Evolutionary conservation across 495 filamentous ascomycete genomes (phyloP), one percentile per base, ranked within the genome.

Genomic region (Immersiella caudata): DNA sequence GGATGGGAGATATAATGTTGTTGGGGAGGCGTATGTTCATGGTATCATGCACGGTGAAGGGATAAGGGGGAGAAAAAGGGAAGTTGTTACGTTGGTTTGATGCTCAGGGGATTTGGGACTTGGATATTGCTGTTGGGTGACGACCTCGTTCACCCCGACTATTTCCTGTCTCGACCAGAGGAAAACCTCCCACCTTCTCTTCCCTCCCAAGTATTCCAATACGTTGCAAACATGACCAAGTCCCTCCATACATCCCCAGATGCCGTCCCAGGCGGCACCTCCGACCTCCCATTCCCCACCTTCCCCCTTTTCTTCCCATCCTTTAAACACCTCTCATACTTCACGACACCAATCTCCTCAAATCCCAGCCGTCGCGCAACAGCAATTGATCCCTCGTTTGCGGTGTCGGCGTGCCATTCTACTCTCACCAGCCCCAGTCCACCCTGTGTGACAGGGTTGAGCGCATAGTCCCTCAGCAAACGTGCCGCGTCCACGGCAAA

Each of bases 281-380:
- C 49, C 49, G 12, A 52, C 49, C 49, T 52, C 49, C 49, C 49
- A 22, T 52, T 52, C 21, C 49, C 49, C 29, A 52, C 49, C 49
- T 52, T 52, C 21, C 49, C 49, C 49, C 49, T 52, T 22, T 52
- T 12, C 49, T 52, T 52, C 12, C 49, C 49, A 52, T 14, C 49
- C 49, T 52, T 52, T 12, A 52, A 52, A 52, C 3, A 52, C 49
- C 49, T 52, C 49, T 52, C 49, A 52, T 52, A 52, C 49, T 12
- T 52, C 2, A 52, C 21, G 4, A 52, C 49, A 5, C 49, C 49
- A 5, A 4, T 4, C 49, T 14, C 16, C 12, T 52, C 49, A 52
- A 52, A 52, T 12, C 49, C 49, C 18, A 52, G 12, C 49, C 49
- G 16, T 52, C 16, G 4, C 49, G 49, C 49, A 52, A 52, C 49